Evolutionary conservation across 108 stramenopile species (phyloP).

Genomic region (Skeletonema menzelii): DNA sequence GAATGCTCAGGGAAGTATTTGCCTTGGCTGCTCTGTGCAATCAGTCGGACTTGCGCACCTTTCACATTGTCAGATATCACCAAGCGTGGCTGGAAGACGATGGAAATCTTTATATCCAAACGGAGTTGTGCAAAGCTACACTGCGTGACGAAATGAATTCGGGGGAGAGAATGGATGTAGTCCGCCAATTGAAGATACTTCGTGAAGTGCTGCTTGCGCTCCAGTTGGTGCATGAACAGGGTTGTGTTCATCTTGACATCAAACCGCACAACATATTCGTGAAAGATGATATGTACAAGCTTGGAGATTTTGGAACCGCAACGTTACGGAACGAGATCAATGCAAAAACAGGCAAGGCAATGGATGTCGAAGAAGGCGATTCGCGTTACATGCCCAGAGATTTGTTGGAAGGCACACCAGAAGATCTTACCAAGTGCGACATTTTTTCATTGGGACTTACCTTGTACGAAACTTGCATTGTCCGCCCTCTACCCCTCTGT

Average conservation of each 20-base stretch:
- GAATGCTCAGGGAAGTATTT: constrained; percentile 80
- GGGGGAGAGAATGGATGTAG: not conserved
- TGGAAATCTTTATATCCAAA: constrained; percentile 52
- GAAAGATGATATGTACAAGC: constrained; percentile 60
- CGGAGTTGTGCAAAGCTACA: constrained; percentile 44
- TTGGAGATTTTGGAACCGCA: constrained; percentile 71
- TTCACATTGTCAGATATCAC: constrained; percentile 55
- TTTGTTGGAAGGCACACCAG: constrained; percentile 56
- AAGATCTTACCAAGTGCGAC: constrained; percentile 87
- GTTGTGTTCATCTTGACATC: constrained; percentile 68
- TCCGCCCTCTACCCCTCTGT: constrained; percentile 44
- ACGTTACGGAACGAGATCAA: constrained; percentile 18
- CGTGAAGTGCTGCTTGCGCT: constrained; percentile 61
- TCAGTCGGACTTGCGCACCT: constrained; percentile 40
- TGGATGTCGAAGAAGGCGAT: constrained; percentile 65
- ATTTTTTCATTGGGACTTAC: constrained; percentile 74
- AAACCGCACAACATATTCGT: constrained; percentile 76
- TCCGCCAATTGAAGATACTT: constrained; percentile 45
- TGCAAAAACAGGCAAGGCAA: constrained; percentile 10
- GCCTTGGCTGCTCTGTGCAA: constrained; percentile 47
- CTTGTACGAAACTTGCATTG: constrained; percentile 60
- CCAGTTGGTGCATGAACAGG: constrained; percentile 51
- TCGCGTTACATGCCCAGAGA: constrained; percentile 73
- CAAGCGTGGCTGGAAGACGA: constrained; percentile 55
- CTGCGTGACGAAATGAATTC: constrained; percentile 43